Evolutionary conservation across 176 grass and related monocot species (phyloP), one percentile per base, ranked within the genome.

Genomic region (Eragrostis curvula): DNA sequence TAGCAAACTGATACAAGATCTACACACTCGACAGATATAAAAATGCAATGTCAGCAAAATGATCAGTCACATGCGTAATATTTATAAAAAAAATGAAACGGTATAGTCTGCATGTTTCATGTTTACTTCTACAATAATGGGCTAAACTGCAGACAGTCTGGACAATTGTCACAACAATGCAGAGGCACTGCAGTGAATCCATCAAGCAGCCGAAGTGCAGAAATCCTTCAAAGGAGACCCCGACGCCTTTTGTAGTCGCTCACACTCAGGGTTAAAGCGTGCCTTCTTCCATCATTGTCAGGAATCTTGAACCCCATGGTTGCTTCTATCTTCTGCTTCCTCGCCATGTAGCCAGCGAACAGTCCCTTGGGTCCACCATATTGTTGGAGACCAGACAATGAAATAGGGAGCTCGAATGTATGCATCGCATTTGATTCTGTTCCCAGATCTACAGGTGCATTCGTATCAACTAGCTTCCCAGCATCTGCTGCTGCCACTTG

Each of bases 401-500:
- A 94, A 79, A 98, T 96, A 51, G 79, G 72, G 57, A 98, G 80
- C 50, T 98, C 96, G 73, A 98, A 98, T 50, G 91, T 86, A 68
- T 98, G 96, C 72, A 98, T 79, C 13, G 58, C 25, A 48, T 98
- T 88, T 16, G 83, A 89, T 55, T 77, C 90, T 45, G 96, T 98
- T 50, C 96, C 90, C 9, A 85, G 86, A 80, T 98, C 96, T 42
- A 95, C 89, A 27, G 92, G 92, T 41, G 96, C 92, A 68, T 84
- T 98, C 12, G 96, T 98, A 84, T 98, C 96, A 12, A 86, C 69
- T 24, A 98, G 81, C 79, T 98, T 98, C 47, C 96, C 96, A 0
- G 91, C 96, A 30, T 88, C 96, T 51, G 96, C 93, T 20, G 96
- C 96, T 59, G 90, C 96, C 53, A 93, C 75, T 67, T 91, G 80